Conservation (phyloP, 306 rosid genomes). For the Vicia sativa region DNA sequence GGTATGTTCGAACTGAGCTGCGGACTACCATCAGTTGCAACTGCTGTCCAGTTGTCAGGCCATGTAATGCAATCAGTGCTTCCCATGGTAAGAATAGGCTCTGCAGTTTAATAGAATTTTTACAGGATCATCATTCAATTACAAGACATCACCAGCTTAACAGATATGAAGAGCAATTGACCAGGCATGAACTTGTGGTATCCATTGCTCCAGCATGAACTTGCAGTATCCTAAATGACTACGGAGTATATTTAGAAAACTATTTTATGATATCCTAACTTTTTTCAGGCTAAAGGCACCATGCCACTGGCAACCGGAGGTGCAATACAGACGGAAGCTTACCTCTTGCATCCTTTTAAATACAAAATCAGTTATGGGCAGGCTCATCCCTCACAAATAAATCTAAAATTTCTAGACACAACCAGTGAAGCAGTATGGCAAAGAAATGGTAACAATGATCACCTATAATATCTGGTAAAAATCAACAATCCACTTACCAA, state of each 20-base stretch:
- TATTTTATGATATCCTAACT: no score
- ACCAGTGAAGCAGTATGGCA: constrained; percentile 14
- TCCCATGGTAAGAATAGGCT: constrained; percentile 92
- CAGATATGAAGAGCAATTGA: background rate
- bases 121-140: constrained; percentile 26
- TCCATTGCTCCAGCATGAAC: no score
- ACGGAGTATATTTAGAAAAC: no score
- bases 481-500: constrained; percentile 63
- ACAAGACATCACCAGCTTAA: background rate
- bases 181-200: background rate
- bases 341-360: constrained; percentile 4
- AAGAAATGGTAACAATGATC: constrained; percentile 22
- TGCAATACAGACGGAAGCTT: no score
- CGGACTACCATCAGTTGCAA: constrained; percentile 82
- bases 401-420: constrained; percentile 20
- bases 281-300: no score
- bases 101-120: constrained; percentile 49
- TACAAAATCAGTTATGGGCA: background rate
- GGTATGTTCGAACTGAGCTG: constrained; percentile 98
- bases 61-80: constrained; percentile 72
- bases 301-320: no score
- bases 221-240: no score
- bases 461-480: constrained; percentile 28
- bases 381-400: no score
- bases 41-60: constrained; percentile 93